A percentile compares a stretch with the other conserved stretches of the same genome.
Conservation (phyloP, 2,329 filamentous ascomycete genomes). For the Coniochaeta prunicola region DNA sequence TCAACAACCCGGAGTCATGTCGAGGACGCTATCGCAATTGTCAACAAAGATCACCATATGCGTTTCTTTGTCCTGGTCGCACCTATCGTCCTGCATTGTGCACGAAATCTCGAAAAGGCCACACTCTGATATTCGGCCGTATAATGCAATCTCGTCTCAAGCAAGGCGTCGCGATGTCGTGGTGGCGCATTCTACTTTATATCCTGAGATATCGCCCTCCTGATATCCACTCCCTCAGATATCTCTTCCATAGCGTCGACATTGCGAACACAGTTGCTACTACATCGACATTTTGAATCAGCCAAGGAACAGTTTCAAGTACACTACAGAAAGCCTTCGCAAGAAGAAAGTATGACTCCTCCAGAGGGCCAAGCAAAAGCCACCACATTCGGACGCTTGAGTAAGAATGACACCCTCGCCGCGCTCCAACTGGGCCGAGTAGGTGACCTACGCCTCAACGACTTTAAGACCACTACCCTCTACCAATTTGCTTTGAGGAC, state of each 20-base stretch:
- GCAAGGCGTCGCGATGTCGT: too few relatives aligned
- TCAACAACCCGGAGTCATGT: background rate
- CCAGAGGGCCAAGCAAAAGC: background rate
- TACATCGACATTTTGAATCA: background rate
- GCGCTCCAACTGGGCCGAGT: background rate
- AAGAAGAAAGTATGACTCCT: background rate
- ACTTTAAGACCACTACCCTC: background rate
- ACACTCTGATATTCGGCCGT: background rate
- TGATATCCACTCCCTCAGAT: too few relatives aligned
- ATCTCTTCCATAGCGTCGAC: background rate
- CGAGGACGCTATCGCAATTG: background rate
- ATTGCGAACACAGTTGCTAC: background rate
- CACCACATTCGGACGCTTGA: background rate
- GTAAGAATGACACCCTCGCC: background rate
- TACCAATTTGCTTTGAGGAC: background rate
- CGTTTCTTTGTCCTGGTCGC: background rate
- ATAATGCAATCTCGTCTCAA: too few relatives aligned
- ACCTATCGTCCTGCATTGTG: background rate
- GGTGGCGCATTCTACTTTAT: background rate
- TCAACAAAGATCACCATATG: background rate
- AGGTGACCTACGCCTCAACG: background rate
- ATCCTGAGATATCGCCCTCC: background rate
- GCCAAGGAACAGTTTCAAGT: too few relatives aligned
- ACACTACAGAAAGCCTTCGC: too few relatives aligned
- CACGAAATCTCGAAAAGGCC: background rate